Conservation (phyloP, 495 filamentous ascomycete species). For the Pseudevernia furfuracea region DNA sequence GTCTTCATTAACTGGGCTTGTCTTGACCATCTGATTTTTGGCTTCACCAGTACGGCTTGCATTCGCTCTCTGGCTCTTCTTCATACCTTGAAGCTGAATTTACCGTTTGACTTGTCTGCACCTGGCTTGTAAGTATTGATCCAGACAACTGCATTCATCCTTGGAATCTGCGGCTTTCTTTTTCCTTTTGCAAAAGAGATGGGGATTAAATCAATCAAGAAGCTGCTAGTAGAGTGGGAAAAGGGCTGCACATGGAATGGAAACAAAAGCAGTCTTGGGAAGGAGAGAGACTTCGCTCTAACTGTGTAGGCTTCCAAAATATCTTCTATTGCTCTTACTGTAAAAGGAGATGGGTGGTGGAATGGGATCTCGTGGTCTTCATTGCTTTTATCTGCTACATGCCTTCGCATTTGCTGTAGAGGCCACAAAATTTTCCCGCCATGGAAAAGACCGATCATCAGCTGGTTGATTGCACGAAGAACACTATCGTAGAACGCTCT, state of each 20-base stretch:
- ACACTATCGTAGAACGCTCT: background rate
- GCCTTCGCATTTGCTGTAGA: background rate
- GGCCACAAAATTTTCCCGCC: background rate
- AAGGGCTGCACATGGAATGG: background rate
- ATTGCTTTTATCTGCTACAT: background rate
- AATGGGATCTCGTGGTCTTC: background rate
- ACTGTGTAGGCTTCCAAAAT: background rate
- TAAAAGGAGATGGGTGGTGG: background rate
- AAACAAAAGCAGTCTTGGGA: background rate
- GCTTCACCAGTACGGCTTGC: too few relatives aligned
- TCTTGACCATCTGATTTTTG: background rate
- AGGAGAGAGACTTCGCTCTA: background rate
- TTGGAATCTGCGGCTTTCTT: background rate
- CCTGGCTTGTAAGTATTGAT: too few relatives aligned
- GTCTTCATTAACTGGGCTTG: background rate
- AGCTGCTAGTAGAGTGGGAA: background rate
- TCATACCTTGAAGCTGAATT: too few relatives aligned
- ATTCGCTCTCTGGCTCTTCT: too few relatives aligned
- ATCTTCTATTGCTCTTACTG: background rate
- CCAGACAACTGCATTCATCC: too few relatives aligned
- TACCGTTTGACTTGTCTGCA: too few relatives aligned
- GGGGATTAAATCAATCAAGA: background rate
- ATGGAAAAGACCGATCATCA: background rate
- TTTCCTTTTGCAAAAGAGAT: background rate
- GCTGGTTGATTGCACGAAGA: background rate